These are phyloP conservation scores for Auricularia cornea DNA, from an alignment of 768 basidiomycete genomes.

Conservation along the genomic window DNA sequence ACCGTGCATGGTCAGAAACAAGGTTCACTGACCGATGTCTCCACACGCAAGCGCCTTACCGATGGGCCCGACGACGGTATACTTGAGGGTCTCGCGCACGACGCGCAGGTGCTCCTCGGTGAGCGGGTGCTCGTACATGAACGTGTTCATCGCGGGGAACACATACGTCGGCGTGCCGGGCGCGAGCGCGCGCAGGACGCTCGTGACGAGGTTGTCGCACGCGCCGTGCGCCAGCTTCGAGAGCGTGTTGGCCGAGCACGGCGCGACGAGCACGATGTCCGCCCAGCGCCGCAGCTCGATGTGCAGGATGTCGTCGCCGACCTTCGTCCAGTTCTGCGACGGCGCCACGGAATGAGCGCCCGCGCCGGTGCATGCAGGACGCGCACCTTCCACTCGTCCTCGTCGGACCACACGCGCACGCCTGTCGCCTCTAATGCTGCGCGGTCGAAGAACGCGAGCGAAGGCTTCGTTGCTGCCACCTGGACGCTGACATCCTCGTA, in stretches of 20 bases:
- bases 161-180: conserved; percentile 81
- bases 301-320: conserved; percentile 91
- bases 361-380: neutral
- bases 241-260: conserved; percentile 95
- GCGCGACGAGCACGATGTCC: conserved; percentile 88
- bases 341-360: neutral
- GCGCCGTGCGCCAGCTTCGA: conserved; percentile 83
- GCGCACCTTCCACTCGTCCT: conserved; percentile 87
- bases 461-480: conserved; percentile 72
- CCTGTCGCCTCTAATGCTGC: conserved; percentile 42
- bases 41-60: conserved; percentile 87
- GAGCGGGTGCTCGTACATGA: conserved; percentile 94
- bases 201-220: conserved; percentile 85
- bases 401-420: conserved; percentile 75
- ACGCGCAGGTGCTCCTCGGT: conserved; percentile 75
- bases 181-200: conserved; percentile 71
- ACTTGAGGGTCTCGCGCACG: conserved; percentile 67
- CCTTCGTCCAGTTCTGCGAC: conserved; percentile 54
- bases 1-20: too few relatives aligned
- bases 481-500: conserved; percentile 68
- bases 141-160: conserved; percentile 98
- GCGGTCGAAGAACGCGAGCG: conserved; percentile 66
- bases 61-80: conserved; percentile 78
- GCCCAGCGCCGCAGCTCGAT: conserved; percentile 95
- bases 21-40: conserved; percentile 76